These are phyloP conservation scores for Scheffersomyces amazonensis DNA, from an alignment of 805 yeast genomes.

Conservation along the genomic window DNA sequence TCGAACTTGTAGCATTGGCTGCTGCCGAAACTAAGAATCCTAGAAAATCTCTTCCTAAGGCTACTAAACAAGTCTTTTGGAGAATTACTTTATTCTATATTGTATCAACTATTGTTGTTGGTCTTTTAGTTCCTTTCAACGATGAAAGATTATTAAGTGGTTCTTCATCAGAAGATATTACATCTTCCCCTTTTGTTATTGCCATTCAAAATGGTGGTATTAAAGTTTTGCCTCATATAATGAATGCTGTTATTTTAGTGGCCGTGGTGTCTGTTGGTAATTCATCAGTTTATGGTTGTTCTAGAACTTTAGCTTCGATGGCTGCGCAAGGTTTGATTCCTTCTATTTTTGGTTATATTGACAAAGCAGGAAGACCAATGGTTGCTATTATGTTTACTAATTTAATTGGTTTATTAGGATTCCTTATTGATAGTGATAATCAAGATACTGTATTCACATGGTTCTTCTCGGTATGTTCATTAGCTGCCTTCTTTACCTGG, in stretches of 20 bases:
- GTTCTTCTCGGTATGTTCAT: slow-evolving; percentile 40
- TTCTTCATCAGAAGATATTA: slow-evolving; percentile 45
- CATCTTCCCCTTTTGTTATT: slow-evolving; percentile 74
- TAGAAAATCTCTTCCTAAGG: slow-evolving; percentile 35
- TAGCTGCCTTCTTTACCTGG: slow-evolving; percentile 43
- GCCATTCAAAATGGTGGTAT: slow-evolving; percentile 65
- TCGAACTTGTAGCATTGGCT: slow-evolving; percentile 36
- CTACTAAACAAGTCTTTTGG: slow-evolving; percentile 43
- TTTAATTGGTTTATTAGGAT: slow-evolving; percentile 37
- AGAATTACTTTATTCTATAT: slow-evolving; percentile 41
- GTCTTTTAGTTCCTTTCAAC: slow-evolving; percentile 50
- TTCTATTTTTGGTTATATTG: slow-evolving; percentile 35
- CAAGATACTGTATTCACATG: slow-evolving; percentile 37
- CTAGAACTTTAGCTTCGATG: slow-evolving; percentile 65
- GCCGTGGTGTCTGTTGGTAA: slow-evolving; percentile 78
- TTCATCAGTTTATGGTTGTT: slow-evolving; percentile 67
- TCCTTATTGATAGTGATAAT: slow-evolving; percentile 28
- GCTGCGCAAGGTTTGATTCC: slow-evolving; percentile 74
- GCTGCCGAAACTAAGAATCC: slow-evolving; percentile 41
- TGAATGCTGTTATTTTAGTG: slow-evolving; percentile 70
- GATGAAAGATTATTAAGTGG: slow-evolving; percentile 48
- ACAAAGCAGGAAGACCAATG: slow-evolving; percentile 41
- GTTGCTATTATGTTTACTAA: slow-evolving; percentile 31
- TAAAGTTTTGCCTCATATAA: slow-evolving; percentile 64
- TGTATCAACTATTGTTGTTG: slow-evolving; percentile 29